Evolutionary conservation across 805 yeast species (phyloP).

Genomic region (Teunomyces tritomae): DNA sequence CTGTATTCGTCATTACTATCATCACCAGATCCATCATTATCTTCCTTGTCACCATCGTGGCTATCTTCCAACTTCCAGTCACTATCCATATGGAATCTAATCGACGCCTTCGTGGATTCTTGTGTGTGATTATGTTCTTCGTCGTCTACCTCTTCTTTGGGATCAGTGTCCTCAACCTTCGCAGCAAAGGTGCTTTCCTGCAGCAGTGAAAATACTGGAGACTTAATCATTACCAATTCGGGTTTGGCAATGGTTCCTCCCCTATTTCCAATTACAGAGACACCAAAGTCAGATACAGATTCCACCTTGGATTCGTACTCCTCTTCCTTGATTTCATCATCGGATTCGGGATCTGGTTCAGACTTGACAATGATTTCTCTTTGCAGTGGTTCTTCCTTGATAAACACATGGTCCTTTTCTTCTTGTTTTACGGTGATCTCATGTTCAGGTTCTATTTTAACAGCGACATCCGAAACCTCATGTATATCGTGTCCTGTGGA

Average conservation of each 20-base stretch:
- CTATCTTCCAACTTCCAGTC: conserved; percentile 40
- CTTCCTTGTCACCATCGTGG: conserved; percentile 39
- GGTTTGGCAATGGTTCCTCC: background rate
- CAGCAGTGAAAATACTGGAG: background rate
- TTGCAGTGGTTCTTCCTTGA: background rate
- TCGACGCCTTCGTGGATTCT: conserved; percentile 13
- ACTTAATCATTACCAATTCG: background rate
- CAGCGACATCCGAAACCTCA: background rate
- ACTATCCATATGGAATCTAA: conserved; percentile 31
- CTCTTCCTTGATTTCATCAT: background rate
- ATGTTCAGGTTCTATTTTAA: conserved; percentile 4
- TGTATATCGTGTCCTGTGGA: conserved; percentile 9
- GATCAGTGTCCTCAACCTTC: background rate
- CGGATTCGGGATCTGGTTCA: background rate
- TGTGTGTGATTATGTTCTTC: conserved; percentile 8
- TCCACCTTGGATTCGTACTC: background rate
- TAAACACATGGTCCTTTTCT: background rate
- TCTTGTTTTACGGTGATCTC: background rate
- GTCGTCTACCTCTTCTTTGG: background rate
- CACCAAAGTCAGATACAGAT: background rate
- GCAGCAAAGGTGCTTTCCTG: background rate
- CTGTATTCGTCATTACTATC: conserved; percentile 4
- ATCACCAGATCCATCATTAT: conserved; percentile 30
- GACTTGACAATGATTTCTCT: background rate
- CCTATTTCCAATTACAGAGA: background rate